Percentiles rank a stretch among this genome's conserved stretches.
Evolutionary conservation across 176 grass and related monocot species (phyloP).

Genomic region (Bolboschoenus planiculmis): DNA sequence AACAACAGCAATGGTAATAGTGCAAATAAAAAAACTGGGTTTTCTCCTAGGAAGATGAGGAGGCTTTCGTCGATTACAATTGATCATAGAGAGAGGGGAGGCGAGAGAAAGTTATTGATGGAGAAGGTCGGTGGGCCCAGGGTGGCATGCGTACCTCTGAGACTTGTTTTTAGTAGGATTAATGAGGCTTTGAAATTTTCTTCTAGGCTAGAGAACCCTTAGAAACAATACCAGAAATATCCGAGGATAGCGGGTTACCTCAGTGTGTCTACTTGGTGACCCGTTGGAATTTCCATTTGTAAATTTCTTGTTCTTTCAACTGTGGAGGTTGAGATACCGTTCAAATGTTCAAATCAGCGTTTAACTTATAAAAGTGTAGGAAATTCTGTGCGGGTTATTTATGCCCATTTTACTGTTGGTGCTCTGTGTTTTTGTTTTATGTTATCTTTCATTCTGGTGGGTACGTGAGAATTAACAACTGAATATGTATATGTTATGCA

Average conservation of each 20-base stretch:
- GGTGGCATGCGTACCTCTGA: conserved; percentile 69
- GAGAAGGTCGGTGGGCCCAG: conserved; percentile 46
- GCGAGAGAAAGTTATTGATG: conserved; percentile 48
- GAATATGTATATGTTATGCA: no score
- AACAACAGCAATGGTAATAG: neutral
- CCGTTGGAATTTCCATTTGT: conserved; percentile 17
- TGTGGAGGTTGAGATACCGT: conserved; percentile 3
- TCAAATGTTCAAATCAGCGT: conserved; percentile 20
- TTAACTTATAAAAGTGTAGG: conserved; percentile 22
- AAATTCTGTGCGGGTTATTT: conserved; percentile 1
- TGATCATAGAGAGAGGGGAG: conserved; percentile 32
- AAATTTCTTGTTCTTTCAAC: conserved; percentile 21
- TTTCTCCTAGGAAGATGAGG: conserved; percentile 86
- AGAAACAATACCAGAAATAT: neutral
- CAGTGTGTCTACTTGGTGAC: conserved; percentile 7
- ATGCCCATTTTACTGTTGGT: neutral
- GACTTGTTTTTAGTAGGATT: conserved; percentile 97
- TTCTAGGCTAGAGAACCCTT: conserved; percentile 47
- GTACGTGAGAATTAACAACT: no score
- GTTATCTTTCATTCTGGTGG: neutral
- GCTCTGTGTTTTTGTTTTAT: no score
- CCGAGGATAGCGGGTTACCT: conserved; percentile 1
- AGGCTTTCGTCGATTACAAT: conserved; percentile 86
- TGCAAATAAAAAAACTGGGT: conserved; percentile 45
- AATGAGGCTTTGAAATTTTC: conserved; percentile 75